These are phyloP conservation scores for Tricholomella constricta DNA, from an alignment of 768 basidiomycete genomes.

Conservation along the genomic window DNA sequence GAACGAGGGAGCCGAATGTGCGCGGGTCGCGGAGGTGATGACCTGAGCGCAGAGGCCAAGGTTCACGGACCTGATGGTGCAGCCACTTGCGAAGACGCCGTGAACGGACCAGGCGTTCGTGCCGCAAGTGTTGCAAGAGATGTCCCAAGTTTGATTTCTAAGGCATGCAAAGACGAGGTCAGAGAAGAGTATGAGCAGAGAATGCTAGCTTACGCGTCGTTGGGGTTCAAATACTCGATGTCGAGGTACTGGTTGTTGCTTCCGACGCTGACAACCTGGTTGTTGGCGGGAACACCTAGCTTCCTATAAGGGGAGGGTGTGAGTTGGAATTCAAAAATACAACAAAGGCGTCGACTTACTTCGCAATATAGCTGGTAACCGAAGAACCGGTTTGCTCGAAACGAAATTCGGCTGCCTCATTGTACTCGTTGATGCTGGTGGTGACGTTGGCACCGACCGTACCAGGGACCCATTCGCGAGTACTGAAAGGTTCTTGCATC, in stretches of 20 bases:
- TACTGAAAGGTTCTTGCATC: conserved; percentile 6
- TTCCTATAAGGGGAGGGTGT: conserved; percentile 1
- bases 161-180: neutral
- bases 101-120: conserved; percentile 10
- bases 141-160: conserved; percentile 13
- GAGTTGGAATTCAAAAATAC: neutral
- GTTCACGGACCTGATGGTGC: conserved; percentile 8
- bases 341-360: neutral
- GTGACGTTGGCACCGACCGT: conserved; percentile 10
- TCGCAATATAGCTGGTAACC: conserved; percentile 1
- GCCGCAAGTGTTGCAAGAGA: conserved; percentile 11
- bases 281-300: conserved; percentile 7
- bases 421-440: conserved; percentile 1
- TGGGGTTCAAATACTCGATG: neutral
- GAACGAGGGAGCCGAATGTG: conserved; percentile 9
- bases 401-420: conserved; percentile 5
- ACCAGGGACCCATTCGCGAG: conserved; percentile 10
- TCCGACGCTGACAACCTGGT: conserved; percentile 9
- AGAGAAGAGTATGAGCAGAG: neutral
- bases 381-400: conserved; percentile 6
- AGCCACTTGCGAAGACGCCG: conserved; percentile 9
- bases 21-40: conserved; percentile 4
- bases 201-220: conserved; percentile 6
- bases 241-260: conserved; percentile 5
- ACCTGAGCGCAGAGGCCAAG: conserved; percentile 12